Base-by-base conservation (phyloP, 257 asterid genomes). In the Nicotiana noctiflora region DNA sequence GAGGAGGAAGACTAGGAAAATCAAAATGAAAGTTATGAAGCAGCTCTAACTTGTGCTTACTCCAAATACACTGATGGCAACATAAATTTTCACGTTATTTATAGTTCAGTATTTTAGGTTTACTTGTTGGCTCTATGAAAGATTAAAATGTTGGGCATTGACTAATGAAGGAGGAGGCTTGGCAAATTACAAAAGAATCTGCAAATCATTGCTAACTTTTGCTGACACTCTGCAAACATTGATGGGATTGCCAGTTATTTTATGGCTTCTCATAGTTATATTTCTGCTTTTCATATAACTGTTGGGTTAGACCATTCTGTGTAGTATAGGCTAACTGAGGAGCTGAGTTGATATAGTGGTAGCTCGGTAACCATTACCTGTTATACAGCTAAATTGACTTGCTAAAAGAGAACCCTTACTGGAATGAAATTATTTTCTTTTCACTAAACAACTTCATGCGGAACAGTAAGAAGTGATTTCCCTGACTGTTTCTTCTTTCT, bases 401-500 rank as follows among this genome's bases (percentile, higher is more conserved):
- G 19, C 32, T 44, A 44, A 70, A 25, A 40, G 59, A 21, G 59
- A 21, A 57, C 32, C 21, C 8, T 29, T 70, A 11, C 77, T 70
- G 59, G 59, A 70, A 44, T 0, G 1, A 21, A 29, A 44, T 29
- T 70, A 21, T 12, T 23, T 13, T 23, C 18, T 18, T 70, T 70
- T 70, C 34, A 21, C 77, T 44, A 11, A 1, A 19, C 57, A 56
- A 70, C 34, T 44, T 44, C 13, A 70, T 70, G 59, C 59, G 13
- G 7, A 18, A 51, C 59, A 70, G 21, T 32, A 44, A 44, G 77
- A 70, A 40, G 57, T 70, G 19, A 21, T 70, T 40, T 70, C 32
- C 11, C 19, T 51, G 46, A 29, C 64, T 84, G 56, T 55, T 75
- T 79, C 65, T 76, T 82, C 29, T 84, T 78, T 64, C 51, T 64